Evolutionary conservation across 176 grass and related monocot genomes (phyloP).

Genomic region (Stipa capillata): DNA sequence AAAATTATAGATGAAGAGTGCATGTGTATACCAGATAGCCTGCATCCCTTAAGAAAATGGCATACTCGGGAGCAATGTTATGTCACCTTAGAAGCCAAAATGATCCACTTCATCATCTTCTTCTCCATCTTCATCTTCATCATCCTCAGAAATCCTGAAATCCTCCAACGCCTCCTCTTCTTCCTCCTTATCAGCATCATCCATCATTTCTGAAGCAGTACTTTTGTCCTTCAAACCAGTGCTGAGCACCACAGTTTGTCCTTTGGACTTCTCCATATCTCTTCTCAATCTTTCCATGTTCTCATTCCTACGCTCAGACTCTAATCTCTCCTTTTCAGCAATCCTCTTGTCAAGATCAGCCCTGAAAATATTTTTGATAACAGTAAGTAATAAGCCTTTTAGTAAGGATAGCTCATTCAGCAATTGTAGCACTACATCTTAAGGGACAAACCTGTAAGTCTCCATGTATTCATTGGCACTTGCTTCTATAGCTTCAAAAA

Average conservation of each 20-base stretch:
- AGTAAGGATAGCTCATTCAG: neutral
- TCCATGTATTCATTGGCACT: constrained; percentile 89
- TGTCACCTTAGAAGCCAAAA: constrained; percentile 58
- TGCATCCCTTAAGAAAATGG: neutral
- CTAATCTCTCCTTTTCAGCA: constrained; percentile 70
- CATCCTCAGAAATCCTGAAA: constrained; percentile 49
- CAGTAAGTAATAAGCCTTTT: neutral
- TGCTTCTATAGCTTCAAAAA: constrained; percentile 73
- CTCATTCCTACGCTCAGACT: constrained; percentile 57
- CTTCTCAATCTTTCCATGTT: constrained; percentile 75
- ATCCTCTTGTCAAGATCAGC: constrained; percentile 93
- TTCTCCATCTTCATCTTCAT: constrained; percentile 68
- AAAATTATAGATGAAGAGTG: neutral
- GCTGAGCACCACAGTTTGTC: constrained; percentile 75
- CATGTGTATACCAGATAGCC: neutral
- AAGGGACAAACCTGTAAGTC: constrained; percentile 59
- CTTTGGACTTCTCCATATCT: constrained; percentile 93
- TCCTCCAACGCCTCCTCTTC: constrained; percentile 56
- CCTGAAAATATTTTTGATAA: constrained; percentile 29
- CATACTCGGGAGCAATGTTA: neutral
- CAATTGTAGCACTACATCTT: neutral
- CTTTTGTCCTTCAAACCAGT: constrained; percentile 77
- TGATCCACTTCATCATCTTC: constrained; percentile 71
- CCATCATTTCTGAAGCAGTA: constrained; percentile 38
- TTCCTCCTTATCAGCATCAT: constrained; percentile 54